Evolutionary conservation across 2,329 filamentous ascomycete species (phyloP).

Genomic region (Stemphylium beticola): DNA sequence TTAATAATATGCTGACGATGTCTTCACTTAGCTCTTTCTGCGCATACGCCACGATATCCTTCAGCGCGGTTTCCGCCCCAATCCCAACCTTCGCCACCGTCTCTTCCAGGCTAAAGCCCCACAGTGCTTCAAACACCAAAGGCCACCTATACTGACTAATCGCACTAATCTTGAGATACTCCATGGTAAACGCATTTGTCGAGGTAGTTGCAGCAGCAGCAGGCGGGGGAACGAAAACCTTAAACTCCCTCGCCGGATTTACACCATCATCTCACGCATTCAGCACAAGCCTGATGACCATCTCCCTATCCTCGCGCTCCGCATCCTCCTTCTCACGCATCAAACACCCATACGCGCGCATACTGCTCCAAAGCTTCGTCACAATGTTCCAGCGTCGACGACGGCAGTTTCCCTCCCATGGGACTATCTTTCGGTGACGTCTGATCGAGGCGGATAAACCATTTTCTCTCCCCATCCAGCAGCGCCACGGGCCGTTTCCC

Average conservation of each 20-base stretch:
- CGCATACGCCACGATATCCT: conserved; percentile 1
- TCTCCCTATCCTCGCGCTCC: conserved; percentile 18
- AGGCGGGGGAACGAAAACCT: conserved; percentile 53
- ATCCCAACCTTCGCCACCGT: conserved; percentile 1
- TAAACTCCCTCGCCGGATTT: conserved; percentile 49
- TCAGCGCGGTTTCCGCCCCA: conserved; percentile 1
- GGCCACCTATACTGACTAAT: conserved; percentile 24
- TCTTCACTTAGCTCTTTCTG: conserved; percentile 4
- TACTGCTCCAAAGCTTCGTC: conserved; percentile 49
- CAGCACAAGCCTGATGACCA: conserved; percentile 47
- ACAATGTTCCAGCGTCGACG: conserved; percentile 5
- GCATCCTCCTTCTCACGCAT: conserved; percentile 18
- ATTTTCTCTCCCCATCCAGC: conserved; percentile 17
- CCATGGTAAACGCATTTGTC: no score
- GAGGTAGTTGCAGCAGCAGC: conserved; percentile 3
- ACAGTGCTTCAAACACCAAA: conserved; percentile 2
- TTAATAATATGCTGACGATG: conserved; percentile 33
- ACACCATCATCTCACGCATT: conserved; percentile 53
- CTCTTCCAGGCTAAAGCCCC: background rate
- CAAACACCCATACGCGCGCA: conserved; percentile 47
- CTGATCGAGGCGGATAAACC: conserved; percentile 52
- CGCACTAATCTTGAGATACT: conserved; percentile 10
- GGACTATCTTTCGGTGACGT: conserved; percentile 53
- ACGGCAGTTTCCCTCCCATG: background rate
- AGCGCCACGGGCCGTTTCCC: conserved; percentile 5